Evolutionary conservation across 129 eudicot species (phyloP), one percentile per base, ranked within the genome.

Genomic region (Glebionis coronaria): DNA sequence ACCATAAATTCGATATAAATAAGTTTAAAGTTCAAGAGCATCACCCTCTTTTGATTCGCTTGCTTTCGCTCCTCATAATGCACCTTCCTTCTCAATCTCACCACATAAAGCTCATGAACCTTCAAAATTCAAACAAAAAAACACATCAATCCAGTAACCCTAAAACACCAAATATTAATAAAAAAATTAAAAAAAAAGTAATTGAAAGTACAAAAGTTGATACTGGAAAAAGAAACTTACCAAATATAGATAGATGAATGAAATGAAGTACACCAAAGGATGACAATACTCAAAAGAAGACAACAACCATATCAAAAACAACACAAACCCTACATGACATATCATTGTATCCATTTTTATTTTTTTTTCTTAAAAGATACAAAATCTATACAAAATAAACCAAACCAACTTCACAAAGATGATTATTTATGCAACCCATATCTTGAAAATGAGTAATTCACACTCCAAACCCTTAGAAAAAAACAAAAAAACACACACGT

Each of bases 51-150:
- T 73, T 84, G 95, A 74, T 81, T 81, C 20, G 96, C 79, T 28
- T 84, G 79, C 63, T 85, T 82, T 68, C 84, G 77, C 61, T 93
- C 98, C 72, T 93, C 98, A 71, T 78, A 86, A 54, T 88, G 87
- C 15, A 88, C 70, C 70, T 78, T 88, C 76, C 77, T 88, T 56
- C 82, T 78, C 85, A 88, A 88, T 77, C 90, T 73, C 87, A 82
- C 75, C 10, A 78, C 82, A 76, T 82, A 93, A 25, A 82, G 70
- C 54, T 88, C 95, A 81, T 93, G 84, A 78, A 93, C 88, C 98
- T 93, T 59, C 50, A 82, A 71, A 56, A 16, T 54, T 56, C 21
- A 66, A 56, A 13, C 5, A 42, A 31, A 3, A 14, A 18, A 19
- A 66, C 20, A 20, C 5, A 66, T 7, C 29, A 28, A 42, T 38